A percentile compares a stretch with the other conserved stretches of the same genome.
Evolutionary conservation across 2,329 filamentous ascomycete species (phyloP).

Genomic region (Keithomyces neogunnii): DNA sequence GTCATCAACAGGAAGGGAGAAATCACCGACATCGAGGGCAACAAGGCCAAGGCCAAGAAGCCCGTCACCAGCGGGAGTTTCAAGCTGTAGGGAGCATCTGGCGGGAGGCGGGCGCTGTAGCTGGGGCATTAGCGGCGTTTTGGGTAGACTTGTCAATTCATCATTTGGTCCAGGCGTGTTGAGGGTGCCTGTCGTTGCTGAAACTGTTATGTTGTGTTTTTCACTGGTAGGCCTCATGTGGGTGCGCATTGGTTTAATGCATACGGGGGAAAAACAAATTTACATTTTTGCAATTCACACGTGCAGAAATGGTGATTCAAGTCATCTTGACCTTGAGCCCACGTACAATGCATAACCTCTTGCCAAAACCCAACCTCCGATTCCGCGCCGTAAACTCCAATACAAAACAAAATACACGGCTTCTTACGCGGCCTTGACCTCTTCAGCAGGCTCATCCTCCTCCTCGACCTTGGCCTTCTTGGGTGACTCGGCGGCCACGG

Average conservation of each 20-base stretch:
- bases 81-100: slow-evolving; percentile 42
- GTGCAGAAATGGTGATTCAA: no score
- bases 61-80: slow-evolving; percentile 47
- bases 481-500: slow-evolving; percentile 17
- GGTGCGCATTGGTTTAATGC: no score
- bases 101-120: background rate
- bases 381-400: background rate
- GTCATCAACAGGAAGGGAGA: slow-evolving; percentile 87
- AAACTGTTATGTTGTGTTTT: no score
- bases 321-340: no score
- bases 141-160: background rate
- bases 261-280: no score
- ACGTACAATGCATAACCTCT: background rate
- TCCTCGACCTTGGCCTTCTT: slow-evolving; percentile 29
- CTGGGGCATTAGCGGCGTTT: background rate
- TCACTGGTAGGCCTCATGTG: no score
- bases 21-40: slow-evolving; percentile 75
- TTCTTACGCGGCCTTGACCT: background rate
- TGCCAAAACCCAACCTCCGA: background rate
- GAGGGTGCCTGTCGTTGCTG: background rate
- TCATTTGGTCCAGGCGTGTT: background rate
- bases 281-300: no score
- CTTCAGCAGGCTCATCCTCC: slow-evolving; percentile 11
- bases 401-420: background rate
- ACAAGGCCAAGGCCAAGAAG: slow-evolving; percentile 52